Base-by-base conservation (phyloP, 495 filamentous ascomycete genomes). In the Aspergillus nidulans region DNA sequence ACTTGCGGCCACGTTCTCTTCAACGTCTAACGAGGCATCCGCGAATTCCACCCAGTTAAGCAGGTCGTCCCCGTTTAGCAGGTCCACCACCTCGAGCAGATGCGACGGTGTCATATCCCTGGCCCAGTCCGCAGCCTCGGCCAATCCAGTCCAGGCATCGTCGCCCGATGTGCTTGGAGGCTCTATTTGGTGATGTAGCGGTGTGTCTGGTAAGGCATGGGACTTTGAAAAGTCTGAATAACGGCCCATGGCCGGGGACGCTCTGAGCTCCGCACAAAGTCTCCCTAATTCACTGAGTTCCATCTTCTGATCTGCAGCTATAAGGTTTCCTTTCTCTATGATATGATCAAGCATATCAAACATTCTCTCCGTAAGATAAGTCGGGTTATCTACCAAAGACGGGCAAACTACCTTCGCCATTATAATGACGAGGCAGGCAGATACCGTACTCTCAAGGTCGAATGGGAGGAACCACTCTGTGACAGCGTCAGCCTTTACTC, bases 391-490 rank as follows among this genome's bases (percentile, higher is more conserved):
- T 16, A 69, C 45, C 0, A 70, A 56, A 9, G 61, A 55, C 1
- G 60, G 49, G 39, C 74, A 68, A 36, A 72, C 68, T 58, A 8
- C 30, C 10, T 6, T 34, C 6, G 63, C 64, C 18, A 74, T 63
- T 10, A 69, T 59, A 10, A 74, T 69, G 49, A 72, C 66, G 1
- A 73, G 57, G 4, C 67, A 63, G 38, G 69, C 72, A 15, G 68
- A 62, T 23, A 70, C 74, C 15, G 67, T 58, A 36, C 69, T 68
- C 45, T 77, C 73, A 26, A 74, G 69, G 55, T 77, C 73, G 36
- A 77, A 77, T 9, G 72, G 67, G 16, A 77, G 69, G 51, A 77
- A 77, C 4, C 65, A 72, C 61, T 77, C 73, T 77, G 44, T 3
- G 7, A 19, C 2, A 41, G 3, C 13, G 26, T 19, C 1, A 39